phyloP scores from a whole-genome alignment of 495 filamentous ascomycete species.

The Neurospora cerealis region DNA sequence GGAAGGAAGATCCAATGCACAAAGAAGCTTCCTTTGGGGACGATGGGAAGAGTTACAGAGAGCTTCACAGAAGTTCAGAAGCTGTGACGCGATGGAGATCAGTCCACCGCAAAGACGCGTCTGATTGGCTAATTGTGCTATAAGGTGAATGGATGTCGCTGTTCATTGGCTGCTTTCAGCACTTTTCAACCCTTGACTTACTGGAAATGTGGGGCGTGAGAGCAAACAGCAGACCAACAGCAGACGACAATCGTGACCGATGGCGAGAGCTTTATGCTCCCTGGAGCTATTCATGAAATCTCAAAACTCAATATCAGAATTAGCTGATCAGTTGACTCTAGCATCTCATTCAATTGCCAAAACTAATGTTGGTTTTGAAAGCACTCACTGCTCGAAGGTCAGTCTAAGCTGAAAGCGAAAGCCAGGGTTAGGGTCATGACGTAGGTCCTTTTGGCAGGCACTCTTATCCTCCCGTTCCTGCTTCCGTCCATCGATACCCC shows the following conservation, averaged over 20 bases:
- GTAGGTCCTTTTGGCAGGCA: conserved; percentile 1
- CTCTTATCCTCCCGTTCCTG: not conserved
- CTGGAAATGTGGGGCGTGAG: not conserved
- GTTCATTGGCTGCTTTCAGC: not conserved
- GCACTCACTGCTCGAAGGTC: not conserved
- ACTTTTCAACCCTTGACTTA: not conserved
- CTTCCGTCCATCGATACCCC: not conserved
- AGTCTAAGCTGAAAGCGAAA: not conserved
- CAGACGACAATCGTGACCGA: not conserved
- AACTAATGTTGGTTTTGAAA: not conserved
- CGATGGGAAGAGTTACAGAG: not conserved
- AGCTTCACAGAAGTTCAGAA: conserved; percentile 1
- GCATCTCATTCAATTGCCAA: not conserved
- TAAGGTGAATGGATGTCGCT: not conserved
- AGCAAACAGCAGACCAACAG: not conserved
- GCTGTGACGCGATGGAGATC: conserved; percentile 20
- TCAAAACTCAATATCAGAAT: not conserved
- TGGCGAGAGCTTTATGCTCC: not conserved
- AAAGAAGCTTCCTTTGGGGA: not conserved
- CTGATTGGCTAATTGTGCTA: conserved; percentile 16
- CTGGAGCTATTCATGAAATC: not conserved
- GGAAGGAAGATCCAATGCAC: not conserved
- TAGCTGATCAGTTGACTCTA: not conserved
- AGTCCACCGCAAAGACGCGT: conserved; percentile 14
- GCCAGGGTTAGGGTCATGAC: conserved; percentile 15